These are phyloP conservation scores for Patellifolia procumbens DNA, from an alignment of 179 eudicot species.

Conservation along the genomic window DNA sequence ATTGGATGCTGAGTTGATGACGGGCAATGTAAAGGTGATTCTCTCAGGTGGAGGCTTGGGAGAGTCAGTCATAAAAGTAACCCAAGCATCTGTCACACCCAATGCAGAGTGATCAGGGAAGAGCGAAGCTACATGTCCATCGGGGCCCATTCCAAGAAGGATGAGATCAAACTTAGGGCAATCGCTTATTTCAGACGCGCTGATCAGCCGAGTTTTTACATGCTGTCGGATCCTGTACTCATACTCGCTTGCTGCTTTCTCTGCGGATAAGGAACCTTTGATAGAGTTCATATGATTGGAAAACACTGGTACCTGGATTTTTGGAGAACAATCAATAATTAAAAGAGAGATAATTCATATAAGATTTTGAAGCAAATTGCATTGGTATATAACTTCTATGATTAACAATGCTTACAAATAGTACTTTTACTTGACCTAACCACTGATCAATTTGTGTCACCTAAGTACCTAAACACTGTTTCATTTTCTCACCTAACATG, in stretches of 20 bases:
- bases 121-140: conserved; percentile 88
- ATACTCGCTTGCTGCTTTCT: conserved; percentile 79
- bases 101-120: conserved; percentile 73
- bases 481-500: conserved; percentile 23
- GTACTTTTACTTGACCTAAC: background rate
- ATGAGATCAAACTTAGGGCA: conserved; percentile 94
- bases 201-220: conserved; percentile 68
- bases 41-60: conserved; percentile 90
- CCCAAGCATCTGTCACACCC: conserved; percentile 65
- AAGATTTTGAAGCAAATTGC: background rate
- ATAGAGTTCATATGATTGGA: conserved; percentile 79
- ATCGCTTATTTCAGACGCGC: conserved; percentile 71
- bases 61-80: conserved; percentile 77
- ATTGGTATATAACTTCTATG: too few species aligned
- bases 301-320: conserved; percentile 68
- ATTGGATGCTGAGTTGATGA: conserved; percentile 78
- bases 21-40: conserved; percentile 88
- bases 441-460: conserved; percentile 6
- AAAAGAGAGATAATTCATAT: background rate
- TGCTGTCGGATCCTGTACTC: conserved; percentile 77
- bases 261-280: conserved; percentile 78
- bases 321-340: background rate
- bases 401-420: conserved; percentile 5
- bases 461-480: conserved; percentile 11
- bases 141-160: conserved; percentile 88